Evolutionary conservation across 2,329 filamentous ascomycete genomes (phyloP), one percentile per base, ranked within the genome.

Genomic region (Arthroderma sp.): DNA sequence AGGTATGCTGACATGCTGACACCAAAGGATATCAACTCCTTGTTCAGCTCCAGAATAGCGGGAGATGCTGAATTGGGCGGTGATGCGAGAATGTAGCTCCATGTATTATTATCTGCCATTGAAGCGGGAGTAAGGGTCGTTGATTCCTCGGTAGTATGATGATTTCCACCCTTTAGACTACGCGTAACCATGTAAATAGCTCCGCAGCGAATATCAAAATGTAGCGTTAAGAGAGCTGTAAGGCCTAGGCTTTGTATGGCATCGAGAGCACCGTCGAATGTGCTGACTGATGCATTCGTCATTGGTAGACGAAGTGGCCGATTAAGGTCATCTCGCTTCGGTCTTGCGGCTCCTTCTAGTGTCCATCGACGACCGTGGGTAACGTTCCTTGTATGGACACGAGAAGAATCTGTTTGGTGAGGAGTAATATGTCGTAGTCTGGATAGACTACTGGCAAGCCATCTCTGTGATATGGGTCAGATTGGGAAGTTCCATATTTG

Each of bases 201-300:
- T 42, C 86, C 85, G 58, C 83, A 86, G 39, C 91, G 81, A 40
- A 93, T 78, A 61, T 95, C 87, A 61, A 93, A 77, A 59, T 96
- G 88, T 3, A 98, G 69, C 0, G 86, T 94, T 28, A 93, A 72
- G 2, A 96, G 75, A 36, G 88, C 80, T 2, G 80, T 86, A 11
- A 75, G 74, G 28, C 84, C 84, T 33, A 98, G 79, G 50, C 85
- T 77, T 48, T 85, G 81, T 62, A 89, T 91, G 1, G 85, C 88
- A 22, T 80, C 74, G 6, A 95, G 73, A 11, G 94, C 91, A 48
- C 74, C 80, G 61, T 98, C 91, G 60, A 98, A 96, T 11, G 80
- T 79, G 54, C 81, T 84, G 44, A 85, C 87, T 10, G 85, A 89
- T 54, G 94, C 85, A 50, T 78, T 72, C 46, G 88, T 94, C 62